phyloP scores from a whole-genome alignment of 2,329 filamentous ascomycete genomes.

The Leptographium wingfieldii region DNA sequence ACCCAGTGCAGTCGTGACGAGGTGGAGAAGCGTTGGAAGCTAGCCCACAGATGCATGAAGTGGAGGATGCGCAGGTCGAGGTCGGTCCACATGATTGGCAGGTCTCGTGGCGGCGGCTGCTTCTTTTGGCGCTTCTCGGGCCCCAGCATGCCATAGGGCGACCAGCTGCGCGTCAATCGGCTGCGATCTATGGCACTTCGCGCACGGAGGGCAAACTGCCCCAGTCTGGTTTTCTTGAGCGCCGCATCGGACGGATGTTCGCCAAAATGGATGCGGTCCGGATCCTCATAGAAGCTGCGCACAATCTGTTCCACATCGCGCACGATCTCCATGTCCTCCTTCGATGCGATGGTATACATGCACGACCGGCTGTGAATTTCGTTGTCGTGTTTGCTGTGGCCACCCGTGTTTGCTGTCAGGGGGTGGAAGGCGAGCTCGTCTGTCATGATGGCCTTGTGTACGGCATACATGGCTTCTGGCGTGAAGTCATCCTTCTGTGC shows the following conservation, averaged over 20 bases:
- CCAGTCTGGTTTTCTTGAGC: slow-evolving; percentile 18
- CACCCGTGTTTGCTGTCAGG: slow-evolving; percentile 20
- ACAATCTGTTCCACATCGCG: slow-evolving; percentile 37
- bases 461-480: slow-evolving; percentile 48
- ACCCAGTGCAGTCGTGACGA: slow-evolving; percentile 44
- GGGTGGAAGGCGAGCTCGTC: slow-evolving; percentile 50
- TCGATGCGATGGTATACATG: slow-evolving; percentile 49
- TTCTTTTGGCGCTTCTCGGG: slow-evolving; percentile 4
- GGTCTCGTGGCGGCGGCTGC: background rate
- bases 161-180: slow-evolving; percentile 35
- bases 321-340: slow-evolving; percentile 39
- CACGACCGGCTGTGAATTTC: slow-evolving; percentile 31
- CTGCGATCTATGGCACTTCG: slow-evolving; percentile 37
- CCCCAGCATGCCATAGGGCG: slow-evolving; percentile 35
- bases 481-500: slow-evolving; percentile 23
- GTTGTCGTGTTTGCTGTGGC: slow-evolving; percentile 13
- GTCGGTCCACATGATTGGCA: slow-evolving; percentile 27
- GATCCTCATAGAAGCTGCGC: slow-evolving; percentile 37
- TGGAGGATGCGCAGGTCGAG: slow-evolving; percentile 44
- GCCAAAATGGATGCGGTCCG: slow-evolving; percentile 7
- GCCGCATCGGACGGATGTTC: slow-evolving; percentile 14
- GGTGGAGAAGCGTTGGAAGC: slow-evolving; percentile 38
- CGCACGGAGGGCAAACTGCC: slow-evolving; percentile 36
- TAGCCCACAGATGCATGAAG: slow-evolving; percentile 59
- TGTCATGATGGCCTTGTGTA: slow-evolving; percentile 50